Conservation (phyloP, 1,284 basidiomycete species). For the Sanghuangporus weigelae region DNA sequence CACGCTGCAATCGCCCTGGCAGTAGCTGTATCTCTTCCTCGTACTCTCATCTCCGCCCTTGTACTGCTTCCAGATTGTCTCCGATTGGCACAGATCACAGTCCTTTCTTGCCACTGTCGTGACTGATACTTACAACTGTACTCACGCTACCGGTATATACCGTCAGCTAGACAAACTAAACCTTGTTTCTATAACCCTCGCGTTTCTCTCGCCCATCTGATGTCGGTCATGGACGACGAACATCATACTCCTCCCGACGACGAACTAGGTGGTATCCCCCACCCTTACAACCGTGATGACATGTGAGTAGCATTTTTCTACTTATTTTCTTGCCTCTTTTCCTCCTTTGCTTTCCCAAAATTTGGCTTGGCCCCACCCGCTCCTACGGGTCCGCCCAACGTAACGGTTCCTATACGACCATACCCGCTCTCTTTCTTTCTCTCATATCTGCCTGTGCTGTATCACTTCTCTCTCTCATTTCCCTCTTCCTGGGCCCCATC, state of each 20-base stretch:
- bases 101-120: background rate
- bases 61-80: background rate
- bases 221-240: conserved; percentile 9
- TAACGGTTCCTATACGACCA: background rate
- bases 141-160: background rate
- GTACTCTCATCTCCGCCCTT: background rate
- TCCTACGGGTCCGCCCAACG: background rate
- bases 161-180: background rate
- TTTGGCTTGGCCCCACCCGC: conserved; percentile 2
- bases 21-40: background rate
- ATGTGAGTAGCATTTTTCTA: conserved; percentile 9
- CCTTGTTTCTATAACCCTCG: background rate
- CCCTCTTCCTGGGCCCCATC: background rate
- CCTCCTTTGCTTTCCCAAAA: background rate
- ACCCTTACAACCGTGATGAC: conserved; percentile 15
- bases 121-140: background rate
- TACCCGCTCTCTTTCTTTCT: background rate
- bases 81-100: background rate
- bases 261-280: conserved; percentile 8
- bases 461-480: background rate
- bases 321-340: background rate
- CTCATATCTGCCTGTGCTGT: background rate
- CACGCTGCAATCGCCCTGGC: background rate
- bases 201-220: background rate
- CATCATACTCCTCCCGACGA: background rate